A percentile compares a stretch with the other conserved stretches of the same genome.
These are phyloP conservation scores for Monosporascus sp. DNA, from an alignment of 2,329 filamentous ascomycete genomes.

Conservation along the genomic window DNA sequence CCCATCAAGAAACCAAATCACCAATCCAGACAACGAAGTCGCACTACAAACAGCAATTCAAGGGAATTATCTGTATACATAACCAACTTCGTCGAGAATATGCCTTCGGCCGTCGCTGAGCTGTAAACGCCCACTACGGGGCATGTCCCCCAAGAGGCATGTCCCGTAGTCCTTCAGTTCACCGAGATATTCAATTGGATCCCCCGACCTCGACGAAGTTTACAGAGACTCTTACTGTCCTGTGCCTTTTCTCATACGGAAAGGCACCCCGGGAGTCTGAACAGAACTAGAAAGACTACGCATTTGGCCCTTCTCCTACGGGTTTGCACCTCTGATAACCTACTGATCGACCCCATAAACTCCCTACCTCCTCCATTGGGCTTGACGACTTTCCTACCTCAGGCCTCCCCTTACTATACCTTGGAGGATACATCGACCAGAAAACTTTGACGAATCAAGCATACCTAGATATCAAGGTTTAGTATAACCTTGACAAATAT, in stretches of 20 bases:
- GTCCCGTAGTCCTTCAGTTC: constrained; percentile 84
- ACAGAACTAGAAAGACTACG: constrained; percentile 25
- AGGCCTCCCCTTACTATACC: too few species aligned
- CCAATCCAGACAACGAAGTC: constrained; percentile 62
- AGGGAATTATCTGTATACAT: constrained; percentile 16
- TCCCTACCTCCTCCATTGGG: background rate
- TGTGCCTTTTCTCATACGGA: constrained; percentile 20
- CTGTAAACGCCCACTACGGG: constrained; percentile 89
- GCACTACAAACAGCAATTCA: constrained; percentile 35
- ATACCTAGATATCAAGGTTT: too few species aligned
- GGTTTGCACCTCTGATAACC: constrained; percentile 11
- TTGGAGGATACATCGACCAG: too few species aligned
- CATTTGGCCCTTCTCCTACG: constrained; percentile 15
- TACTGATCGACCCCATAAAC: background rate
- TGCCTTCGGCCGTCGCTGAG: constrained; percentile 78
- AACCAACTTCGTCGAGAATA: constrained; percentile 66
- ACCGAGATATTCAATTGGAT: constrained; percentile 65
- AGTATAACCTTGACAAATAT: constrained; percentile 3
- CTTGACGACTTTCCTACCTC: too few species aligned
- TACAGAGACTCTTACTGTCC: constrained; percentile 50
- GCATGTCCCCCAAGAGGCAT: constrained; percentile 47
- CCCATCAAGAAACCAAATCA: constrained; percentile 31
- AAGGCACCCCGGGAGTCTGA: constrained; percentile 26
- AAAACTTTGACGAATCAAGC: too few species aligned
- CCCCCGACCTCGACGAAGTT: constrained; percentile 61